Evolutionary conservation across 352 stramenopile genomes (phyloP).

Genomic region (Phytophthora pini): DNA sequence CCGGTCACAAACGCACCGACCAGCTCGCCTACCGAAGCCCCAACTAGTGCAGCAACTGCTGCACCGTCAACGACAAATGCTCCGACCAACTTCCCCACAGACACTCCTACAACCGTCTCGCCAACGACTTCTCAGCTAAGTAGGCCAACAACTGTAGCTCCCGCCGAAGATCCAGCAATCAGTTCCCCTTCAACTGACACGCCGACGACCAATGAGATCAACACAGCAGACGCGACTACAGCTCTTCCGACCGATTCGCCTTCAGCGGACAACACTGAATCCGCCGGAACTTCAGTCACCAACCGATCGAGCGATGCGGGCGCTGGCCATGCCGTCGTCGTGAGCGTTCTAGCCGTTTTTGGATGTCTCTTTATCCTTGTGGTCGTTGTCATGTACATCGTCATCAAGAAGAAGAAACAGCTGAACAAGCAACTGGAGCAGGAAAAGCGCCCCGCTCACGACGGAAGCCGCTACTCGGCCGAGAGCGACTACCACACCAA

Average conservation of each 20-base stretch:
- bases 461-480: constrained; percentile 10
- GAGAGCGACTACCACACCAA: constrained; percentile 27
- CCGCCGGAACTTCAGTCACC: constrained; percentile 2
- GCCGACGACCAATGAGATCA: background rate
- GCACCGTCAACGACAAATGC: background rate
- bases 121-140: background rate
- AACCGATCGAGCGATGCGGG: constrained; percentile 4
- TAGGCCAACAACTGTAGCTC: background rate
- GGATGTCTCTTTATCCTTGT: constrained; percentile 23
- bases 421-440: constrained; percentile 24
- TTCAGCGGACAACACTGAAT: constrained; percentile 3
- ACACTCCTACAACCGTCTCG: background rate
- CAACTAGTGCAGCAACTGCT: background rate
- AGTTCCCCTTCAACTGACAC: background rate
- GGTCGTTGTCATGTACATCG: constrained; percentile 14
- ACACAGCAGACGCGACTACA: background rate
- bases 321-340: constrained; percentile 9
- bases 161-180: background rate
- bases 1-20: background rate
- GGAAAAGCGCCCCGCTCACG: constrained; percentile 13
- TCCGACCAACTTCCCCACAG: background rate
- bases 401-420: constrained; percentile 32
- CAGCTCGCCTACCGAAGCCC: background rate
- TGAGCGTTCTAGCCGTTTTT: constrained; percentile 25
- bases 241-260: background rate